These are phyloP conservation scores for Aspergillus viridinutans DNA, from an alignment of 2,329 filamentous ascomycete species.

Conservation along the genomic window DNA sequence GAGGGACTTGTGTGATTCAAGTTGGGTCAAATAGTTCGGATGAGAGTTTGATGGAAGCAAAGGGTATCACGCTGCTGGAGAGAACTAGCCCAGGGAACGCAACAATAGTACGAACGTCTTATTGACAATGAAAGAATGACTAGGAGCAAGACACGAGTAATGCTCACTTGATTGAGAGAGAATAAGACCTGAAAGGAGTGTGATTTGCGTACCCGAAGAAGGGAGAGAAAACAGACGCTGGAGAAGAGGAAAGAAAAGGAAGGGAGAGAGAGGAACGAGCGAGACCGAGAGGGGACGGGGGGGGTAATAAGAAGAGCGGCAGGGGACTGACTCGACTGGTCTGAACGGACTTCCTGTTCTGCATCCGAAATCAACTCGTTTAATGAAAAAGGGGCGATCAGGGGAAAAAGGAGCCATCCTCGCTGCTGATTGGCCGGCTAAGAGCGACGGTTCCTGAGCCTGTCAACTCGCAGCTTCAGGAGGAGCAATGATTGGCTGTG, in stretches of 20 bases:
- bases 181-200: slow-evolving; percentile 13
- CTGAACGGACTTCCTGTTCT: neutral
- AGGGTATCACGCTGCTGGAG: slow-evolving; percentile 5
- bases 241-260: neutral
- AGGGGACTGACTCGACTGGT: neutral
- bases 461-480: neutral
- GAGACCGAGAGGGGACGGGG: slow-evolving; percentile 1
- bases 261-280: neutral
- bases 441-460: slow-evolving; percentile 14
- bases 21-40: neutral
- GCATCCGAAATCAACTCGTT: neutral
- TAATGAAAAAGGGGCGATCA: slow-evolving; percentile 17
- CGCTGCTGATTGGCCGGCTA: slow-evolving; percentile 8
- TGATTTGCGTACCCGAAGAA: slow-evolving; percentile 7
- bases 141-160: slow-evolving; percentile 6
- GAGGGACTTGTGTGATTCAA: neutral
- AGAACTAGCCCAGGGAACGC: slow-evolving; percentile 5
- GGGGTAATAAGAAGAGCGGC: slow-evolving; percentile 7
- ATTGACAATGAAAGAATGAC: slow-evolving; percentile 13
- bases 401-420: slow-evolving; percentile 3
- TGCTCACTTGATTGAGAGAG: slow-evolving; percentile 5
- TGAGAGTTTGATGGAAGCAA: slow-evolving; percentile 1
- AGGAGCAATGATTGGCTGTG: slow-evolving; percentile 8
- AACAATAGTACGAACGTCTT: slow-evolving; percentile 7
- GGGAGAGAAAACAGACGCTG: slow-evolving; percentile 2